Evolutionary conservation across 768 basidiomycete genomes (phyloP).

Genomic region (Psilocybe azurescens): DNA sequence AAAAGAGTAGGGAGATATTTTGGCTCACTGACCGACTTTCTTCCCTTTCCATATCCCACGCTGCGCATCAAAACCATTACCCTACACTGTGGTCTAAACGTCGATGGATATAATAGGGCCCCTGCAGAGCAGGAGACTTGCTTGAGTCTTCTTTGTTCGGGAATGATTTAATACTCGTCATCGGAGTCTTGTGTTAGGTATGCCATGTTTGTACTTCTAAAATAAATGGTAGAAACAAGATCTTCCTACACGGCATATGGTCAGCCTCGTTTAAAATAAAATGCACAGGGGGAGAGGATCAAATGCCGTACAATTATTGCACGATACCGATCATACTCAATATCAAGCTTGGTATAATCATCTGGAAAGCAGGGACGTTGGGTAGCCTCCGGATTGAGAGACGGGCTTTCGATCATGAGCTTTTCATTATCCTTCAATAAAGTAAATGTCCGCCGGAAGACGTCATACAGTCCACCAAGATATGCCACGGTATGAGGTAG

Average conservation of each 20-base stretch:
- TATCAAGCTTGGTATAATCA: neutral
- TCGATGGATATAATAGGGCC: slow-evolving; percentile 43
- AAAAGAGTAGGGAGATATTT: no score
- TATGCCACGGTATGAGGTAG: no score
- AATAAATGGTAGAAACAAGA: slow-evolving; percentile 12
- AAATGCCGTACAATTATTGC: neutral
- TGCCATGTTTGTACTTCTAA: slow-evolving; percentile 14
- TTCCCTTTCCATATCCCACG: slow-evolving; percentile 43
- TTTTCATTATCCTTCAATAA: no score
- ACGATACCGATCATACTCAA: neutral
- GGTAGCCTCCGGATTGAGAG: slow-evolving; percentile 1
- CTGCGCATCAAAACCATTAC: slow-evolving; percentile 27
- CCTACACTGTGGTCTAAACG: slow-evolving; percentile 38
- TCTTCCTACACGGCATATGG: slow-evolving; percentile 5
- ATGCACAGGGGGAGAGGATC: neutral
- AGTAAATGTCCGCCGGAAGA: no score
- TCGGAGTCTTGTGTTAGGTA: slow-evolving; percentile 20
- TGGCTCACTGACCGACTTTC: slow-evolving; percentile 36
- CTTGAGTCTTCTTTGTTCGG: slow-evolving; percentile 28
- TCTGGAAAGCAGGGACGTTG: neutral
- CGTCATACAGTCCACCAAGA: no score
- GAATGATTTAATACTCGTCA: slow-evolving; percentile 36
- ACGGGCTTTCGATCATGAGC: neutral
- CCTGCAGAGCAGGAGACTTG: slow-evolving; percentile 37
- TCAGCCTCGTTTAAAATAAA: neutral